A percentile compares a stretch with the other conserved stretches of the same genome.
phyloP scores from a whole-genome alignment of 306 rosid genomes.

The Quercus gilva region DNA sequence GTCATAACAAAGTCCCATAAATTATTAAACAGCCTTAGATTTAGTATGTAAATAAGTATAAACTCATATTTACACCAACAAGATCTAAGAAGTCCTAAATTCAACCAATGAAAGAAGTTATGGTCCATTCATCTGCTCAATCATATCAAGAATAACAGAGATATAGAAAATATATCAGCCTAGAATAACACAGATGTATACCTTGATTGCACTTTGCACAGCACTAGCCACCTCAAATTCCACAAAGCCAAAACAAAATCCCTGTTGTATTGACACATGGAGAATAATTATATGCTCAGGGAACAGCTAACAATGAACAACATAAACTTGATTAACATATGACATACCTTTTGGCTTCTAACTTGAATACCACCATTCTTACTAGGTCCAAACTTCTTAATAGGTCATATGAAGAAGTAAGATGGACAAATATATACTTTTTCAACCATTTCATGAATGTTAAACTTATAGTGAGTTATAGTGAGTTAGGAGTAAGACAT shows the following conservation, averaged over 20 bases:
- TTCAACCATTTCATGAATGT: no score
- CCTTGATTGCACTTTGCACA: conserved; percentile 73
- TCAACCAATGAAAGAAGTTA: background rate
- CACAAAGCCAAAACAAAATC: conserved; percentile 81
- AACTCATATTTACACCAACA: no score
- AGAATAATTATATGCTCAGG: background rate
- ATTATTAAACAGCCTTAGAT: no score
- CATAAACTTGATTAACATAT: background rate
- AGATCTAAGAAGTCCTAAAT: background rate
- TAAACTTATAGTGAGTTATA: no score
- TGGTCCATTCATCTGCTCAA: background rate
- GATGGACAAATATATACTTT: no score
- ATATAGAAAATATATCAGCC: background rate
- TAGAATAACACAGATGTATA: conserved; percentile 15
- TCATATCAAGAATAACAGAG: background rate
- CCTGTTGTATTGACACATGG: conserved; percentile 36
- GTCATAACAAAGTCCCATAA: no score
- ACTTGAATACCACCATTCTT: conserved; percentile 80
- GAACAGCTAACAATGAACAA: background rate
- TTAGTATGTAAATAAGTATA: no score
- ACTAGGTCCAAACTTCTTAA: conserved; percentile 74
- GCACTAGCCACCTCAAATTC: conserved; percentile 72
- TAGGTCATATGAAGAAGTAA: no score
- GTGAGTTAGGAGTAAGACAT: no score
- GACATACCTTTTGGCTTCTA: conserved; percentile 59